Evolutionary conservation across 257 asterid species (phyloP), one percentile per base, ranked within the genome.

Genomic region (Solanum chmielewskii): DNA sequence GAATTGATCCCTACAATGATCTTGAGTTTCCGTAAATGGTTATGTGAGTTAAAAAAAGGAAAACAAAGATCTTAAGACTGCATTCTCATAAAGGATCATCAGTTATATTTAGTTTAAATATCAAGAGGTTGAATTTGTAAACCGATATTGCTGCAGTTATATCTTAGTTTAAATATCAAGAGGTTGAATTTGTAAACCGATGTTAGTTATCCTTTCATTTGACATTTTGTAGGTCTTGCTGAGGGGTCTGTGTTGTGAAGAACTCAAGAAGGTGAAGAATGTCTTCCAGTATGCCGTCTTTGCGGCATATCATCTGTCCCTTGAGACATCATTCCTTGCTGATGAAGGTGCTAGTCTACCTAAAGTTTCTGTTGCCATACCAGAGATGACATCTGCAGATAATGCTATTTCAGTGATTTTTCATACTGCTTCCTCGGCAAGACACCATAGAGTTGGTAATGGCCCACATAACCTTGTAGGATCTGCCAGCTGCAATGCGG

Each of bases 291-390:
- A 93, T 89, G 98, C 99, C 42, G 93, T 97, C 47, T 97, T 97
- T 88, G 99, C 98, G 20, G 99, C 99, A 74, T 93, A 97, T 88
- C 99, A 97, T 92, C 90, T 97, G 90, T 93, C 94, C 77, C 92
- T 95, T 60, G 98, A 97, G 89, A 95, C 98, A 69, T 97, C 99
- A 2, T 97, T 96, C 91, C 98, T 97, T 86, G 94, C 95, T 33
- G 99, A 97, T 64, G 99, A 97, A 93, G 99, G 99, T 56, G 98
- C 99, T 76, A 91, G 91, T 81, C 94, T 97, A 86, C 98, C 99
- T 49, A 92, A 91, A 89, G 25, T 81, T 83, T 88, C 90, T 39
- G 64, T 73, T 85, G 66, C 82, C 60, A 62, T 33, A 74, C 76
- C 70, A 31, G 85, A 81, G 69, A 86, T 52, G 59, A 91, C 90